These are phyloP conservation scores for Pleurotus giganteus DNA, from an alignment of 768 basidiomycete genomes.

Conservation along the genomic window DNA sequence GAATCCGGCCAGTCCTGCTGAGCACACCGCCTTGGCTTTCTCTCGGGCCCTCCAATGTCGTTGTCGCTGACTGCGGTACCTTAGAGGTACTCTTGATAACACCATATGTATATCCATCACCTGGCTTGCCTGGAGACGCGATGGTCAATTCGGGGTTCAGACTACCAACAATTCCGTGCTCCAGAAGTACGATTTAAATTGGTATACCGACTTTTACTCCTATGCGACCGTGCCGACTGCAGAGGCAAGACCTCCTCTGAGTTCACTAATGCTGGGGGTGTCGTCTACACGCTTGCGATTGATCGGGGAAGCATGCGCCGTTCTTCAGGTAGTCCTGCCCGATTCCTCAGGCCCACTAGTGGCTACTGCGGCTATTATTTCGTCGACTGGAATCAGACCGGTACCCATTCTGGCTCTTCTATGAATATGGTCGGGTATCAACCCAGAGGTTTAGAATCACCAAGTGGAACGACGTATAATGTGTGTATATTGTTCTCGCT, in stretches of 20 bases:
- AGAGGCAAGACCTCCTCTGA: background rate
- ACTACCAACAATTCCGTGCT: background rate
- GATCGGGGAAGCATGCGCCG: background rate
- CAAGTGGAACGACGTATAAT: background rate
- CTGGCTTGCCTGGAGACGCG: background rate
- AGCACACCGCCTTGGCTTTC: background rate
- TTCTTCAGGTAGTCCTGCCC: background rate
- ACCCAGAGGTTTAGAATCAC: background rate
- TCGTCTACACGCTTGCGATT: constrained; percentile 2
- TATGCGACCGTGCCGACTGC: constrained; percentile 2
- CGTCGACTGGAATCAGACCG: background rate
- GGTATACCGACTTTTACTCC: background rate
- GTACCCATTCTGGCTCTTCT: background rate
- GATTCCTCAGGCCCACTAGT: background rate
- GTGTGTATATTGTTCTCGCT: background rate
- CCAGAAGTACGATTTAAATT: background rate
- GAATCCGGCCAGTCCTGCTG: too few species aligned
- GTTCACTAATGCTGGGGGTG: background rate
- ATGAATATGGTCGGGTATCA: background rate
- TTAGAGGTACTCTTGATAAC: background rate
- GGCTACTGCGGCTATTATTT: constrained; percentile 1
- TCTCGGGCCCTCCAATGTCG: background rate
- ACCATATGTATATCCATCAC: background rate
- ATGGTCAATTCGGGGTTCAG: background rate
- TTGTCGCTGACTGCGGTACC: background rate